Base-by-base conservation (phyloP, 1,284 basidiomycete species). In the Hemileia vastatrix region DNA sequence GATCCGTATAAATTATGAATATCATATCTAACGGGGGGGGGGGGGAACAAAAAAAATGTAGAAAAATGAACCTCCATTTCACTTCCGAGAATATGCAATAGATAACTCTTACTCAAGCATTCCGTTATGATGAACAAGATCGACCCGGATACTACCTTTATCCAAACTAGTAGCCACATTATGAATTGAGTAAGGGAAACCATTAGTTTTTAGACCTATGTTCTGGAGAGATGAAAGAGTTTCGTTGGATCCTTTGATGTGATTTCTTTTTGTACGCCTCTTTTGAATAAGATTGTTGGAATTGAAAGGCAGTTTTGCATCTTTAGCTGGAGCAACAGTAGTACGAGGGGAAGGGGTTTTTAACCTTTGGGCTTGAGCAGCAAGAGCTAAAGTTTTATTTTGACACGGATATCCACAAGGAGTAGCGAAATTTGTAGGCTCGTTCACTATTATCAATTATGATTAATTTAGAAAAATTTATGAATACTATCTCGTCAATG, bases 1-100 rank as follows among this genome's bases (percentile, higher is more conserved):
- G 82, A 82, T 1, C 85, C 85, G 71, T 82, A 86, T 11, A 87
- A 73, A 65, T 86, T 86, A 77, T 86, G 83, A 23, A 57, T 21
- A 19, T 57, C 40, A 55, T 65, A 65, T 13, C 48, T 45, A 31
- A 45, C 44, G 53, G 18, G 18, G n/a, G 32, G 48, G 27, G 15
- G 21, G 8, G 45, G 15, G 24, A 18, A 59, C 23, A 0, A 36
- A 21, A 9, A 9, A 44, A 21, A 52, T 27, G 13, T 47, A 13
- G 27, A 43, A 18, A 33, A 13, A 44, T 5, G n/a, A 47, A 70
- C 76, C 24, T 36, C 2, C 3, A 9, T 1, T 19, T 2, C 18
- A 40, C n/a, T 31, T 2, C 44, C 8, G 18, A 11, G 21, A 23
- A 21, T 36, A n/a, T 40, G 18, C 11, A 21, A 57, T 61, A 77